Evolutionary conservation across 2,329 filamentous ascomycete genomes (phyloP), one percentile per base, ranked within the genome.

Genomic region (Onygena corvina): DNA sequence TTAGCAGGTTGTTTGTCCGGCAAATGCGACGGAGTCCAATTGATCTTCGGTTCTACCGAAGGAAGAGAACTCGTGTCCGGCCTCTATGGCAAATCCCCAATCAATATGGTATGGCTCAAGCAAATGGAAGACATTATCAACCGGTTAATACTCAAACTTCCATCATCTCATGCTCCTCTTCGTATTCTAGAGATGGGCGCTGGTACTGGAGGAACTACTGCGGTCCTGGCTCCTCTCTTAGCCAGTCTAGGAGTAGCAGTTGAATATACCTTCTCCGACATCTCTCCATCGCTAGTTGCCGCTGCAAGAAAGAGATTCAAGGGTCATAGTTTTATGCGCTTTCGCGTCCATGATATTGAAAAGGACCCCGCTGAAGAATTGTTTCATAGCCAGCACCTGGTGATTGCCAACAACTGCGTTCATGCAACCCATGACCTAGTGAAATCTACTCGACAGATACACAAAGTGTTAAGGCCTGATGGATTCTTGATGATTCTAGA

Each of bases 261-360:
- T 11, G 57, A 64, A 36, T 71, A 70, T 53, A 67, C 61, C 0
- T 68, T 69, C 49, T 69, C 62, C 1, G 68, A 71, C 42, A 54
- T 71, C 0, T 62, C 66, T 0, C 46, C 60, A 0, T 61, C 62
- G 0, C 57, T 71, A 7, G 59, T 71, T 1, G 59, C 62, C 0
- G 58, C 58, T 2, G 65, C 66, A 0, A 58, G 57, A 36, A 58
- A 59, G 27, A 56, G 54, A 34, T 65, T 64, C 50, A 60, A 57
- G 4, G 49, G 59, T 2, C 60, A 63, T 18, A 47, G 57, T 0
- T 60, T 55, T 38, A 63, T 70, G 60, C 48, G 57, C 16, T 70
- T 63, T 49, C 33, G 33, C 1, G 45, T 54, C 1, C 52, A 61
- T 2, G 61, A 70, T 40, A 55, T 67, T 11, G 65, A 67, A 40